These are phyloP conservation scores for Sporothrix humicola DNA, from an alignment of 2,329 filamentous ascomycete species.

Conservation along the genomic window DNA sequence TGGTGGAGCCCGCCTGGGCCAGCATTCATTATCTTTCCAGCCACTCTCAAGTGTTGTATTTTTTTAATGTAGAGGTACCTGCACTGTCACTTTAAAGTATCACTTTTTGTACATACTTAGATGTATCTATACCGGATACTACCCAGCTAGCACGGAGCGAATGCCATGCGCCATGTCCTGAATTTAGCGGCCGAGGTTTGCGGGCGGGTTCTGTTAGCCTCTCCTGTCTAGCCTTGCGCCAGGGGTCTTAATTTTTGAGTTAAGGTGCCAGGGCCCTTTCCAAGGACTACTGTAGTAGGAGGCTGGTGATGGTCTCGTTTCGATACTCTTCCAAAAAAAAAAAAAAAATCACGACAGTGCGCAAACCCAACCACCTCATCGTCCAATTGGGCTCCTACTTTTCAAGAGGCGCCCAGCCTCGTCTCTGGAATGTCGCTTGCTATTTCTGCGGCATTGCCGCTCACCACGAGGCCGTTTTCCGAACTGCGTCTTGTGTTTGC, in stretches of 20 bases:
- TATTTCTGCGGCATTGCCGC: constrained; percentile 33
- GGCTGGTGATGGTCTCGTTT: constrained; percentile 30
- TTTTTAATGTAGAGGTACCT: too few species aligned
- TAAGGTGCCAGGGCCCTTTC: too few species aligned
- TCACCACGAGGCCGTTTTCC: constrained; percentile 25
- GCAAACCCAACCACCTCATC: constrained; percentile 26
- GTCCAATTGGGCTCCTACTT: background rate
- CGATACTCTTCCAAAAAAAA: background rate
- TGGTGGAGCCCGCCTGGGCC: too few species aligned
- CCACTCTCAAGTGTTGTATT: too few species aligned
- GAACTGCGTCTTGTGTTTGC: background rate
- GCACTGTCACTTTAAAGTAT: too few species aligned
- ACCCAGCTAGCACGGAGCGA: background rate
- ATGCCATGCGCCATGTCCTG: background rate
- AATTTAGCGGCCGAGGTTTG: background rate
- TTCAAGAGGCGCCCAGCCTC: constrained; percentile 29
- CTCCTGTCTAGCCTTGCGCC: background rate
- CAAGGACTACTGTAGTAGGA: background rate
- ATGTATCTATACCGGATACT: too few species aligned
- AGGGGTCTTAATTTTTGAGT: background rate
- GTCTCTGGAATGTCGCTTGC: constrained; percentile 24
- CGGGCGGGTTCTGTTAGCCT: background rate
- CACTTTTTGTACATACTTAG: too few species aligned
- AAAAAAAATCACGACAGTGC: background rate
- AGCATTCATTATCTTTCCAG: too few species aligned